A percentile compares a stretch with the other conserved stretches of the same genome.
Conservation (phyloP, 2,329 filamentous ascomycete species). For the Cladosporium sp. region DNA sequence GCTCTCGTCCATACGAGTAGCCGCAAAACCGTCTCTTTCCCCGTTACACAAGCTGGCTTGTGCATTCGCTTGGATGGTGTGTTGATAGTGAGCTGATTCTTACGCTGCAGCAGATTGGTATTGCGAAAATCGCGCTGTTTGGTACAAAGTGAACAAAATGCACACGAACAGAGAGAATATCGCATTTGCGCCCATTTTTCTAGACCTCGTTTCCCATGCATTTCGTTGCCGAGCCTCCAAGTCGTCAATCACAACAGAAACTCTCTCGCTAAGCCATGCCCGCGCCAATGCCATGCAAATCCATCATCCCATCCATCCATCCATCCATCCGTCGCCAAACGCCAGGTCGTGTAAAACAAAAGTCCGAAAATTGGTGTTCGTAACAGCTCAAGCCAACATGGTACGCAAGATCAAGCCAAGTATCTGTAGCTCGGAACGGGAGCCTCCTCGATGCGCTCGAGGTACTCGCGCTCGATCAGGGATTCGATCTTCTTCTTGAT, state of each 20-base stretch:
- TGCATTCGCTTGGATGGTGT: too few species aligned
- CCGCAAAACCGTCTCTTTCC: too few species aligned
- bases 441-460: slow-evolving; percentile 72
- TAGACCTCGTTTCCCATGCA: not conserved
- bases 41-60: too few species aligned
- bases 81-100: too few species aligned
- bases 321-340: not conserved
- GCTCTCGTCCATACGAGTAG: too few species aligned
- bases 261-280: not conserved
- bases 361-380: not conserved
- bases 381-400: not conserved
- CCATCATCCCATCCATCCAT: not conserved
- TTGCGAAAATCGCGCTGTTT: too few species aligned
- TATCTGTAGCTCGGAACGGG: slow-evolving; percentile 68
- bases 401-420: slow-evolving; percentile 56
- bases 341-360: not conserved
- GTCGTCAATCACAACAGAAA: not conserved
- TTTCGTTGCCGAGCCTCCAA: not conserved
- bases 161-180: not conserved
- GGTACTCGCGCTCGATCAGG: slow-evolving; percentile 74
- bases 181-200: not conserved
- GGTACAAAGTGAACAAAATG: not conserved
- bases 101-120: too few species aligned
- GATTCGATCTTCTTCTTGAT: slow-evolving; percentile 82
- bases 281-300: not conserved